Conservation (phyloP, 2,329 filamentous ascomycete species). For the Nannizziopsis arthrosporioides region DNA sequence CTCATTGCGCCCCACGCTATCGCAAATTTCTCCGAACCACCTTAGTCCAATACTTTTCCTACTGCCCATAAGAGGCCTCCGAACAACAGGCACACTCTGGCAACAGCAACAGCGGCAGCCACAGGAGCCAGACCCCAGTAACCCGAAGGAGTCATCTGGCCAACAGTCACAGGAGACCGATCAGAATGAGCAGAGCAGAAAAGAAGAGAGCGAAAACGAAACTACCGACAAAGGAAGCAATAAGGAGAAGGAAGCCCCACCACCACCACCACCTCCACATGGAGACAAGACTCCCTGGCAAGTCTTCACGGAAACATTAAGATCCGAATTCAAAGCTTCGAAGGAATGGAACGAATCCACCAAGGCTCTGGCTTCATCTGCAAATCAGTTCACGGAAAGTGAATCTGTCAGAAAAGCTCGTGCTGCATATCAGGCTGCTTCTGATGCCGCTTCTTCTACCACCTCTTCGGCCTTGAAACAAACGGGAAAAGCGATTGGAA, state of each 20-base stretch:
- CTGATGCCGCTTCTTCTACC: slow-evolving; percentile 66
- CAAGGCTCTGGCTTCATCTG: slow-evolving; percentile 79
- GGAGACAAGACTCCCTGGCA: slow-evolving; percentile 98
- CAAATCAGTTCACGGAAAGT: slow-evolving; percentile 85
- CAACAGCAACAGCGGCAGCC: slow-evolving; percentile 32
- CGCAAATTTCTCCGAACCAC: slow-evolving; percentile 26
- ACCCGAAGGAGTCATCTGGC: slow-evolving; percentile 17
- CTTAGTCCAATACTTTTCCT: slow-evolving; percentile 21
- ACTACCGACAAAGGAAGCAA: slow-evolving; percentile 22
- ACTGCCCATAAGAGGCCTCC: slow-evolving; percentile 30
- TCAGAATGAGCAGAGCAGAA: slow-evolving; percentile 28
- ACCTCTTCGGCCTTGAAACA: slow-evolving; percentile 71
- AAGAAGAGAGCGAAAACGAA: slow-evolving; percentile 34
- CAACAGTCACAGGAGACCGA: slow-evolving; percentile 24
- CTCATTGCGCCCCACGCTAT: slow-evolving; percentile 27
- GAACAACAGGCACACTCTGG: slow-evolving; percentile 24
- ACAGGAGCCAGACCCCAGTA: slow-evolving; percentile 24
- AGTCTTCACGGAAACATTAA: slow-evolving; percentile 95
- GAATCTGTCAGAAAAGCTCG: slow-evolving; percentile 77
- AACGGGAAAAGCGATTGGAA: slow-evolving; percentile 76
- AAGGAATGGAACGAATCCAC: slow-evolving; percentile 99
- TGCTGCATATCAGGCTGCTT: slow-evolving; percentile 76
- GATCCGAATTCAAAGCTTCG: slow-evolving; percentile 84
- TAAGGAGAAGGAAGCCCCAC: slow-evolving; percentile 50
- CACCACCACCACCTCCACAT: slow-evolving; percentile 83